Evolutionary conservation across 2,329 filamentous ascomycete species (phyloP).

Genomic region (Colletotrichum cereale): DNA sequence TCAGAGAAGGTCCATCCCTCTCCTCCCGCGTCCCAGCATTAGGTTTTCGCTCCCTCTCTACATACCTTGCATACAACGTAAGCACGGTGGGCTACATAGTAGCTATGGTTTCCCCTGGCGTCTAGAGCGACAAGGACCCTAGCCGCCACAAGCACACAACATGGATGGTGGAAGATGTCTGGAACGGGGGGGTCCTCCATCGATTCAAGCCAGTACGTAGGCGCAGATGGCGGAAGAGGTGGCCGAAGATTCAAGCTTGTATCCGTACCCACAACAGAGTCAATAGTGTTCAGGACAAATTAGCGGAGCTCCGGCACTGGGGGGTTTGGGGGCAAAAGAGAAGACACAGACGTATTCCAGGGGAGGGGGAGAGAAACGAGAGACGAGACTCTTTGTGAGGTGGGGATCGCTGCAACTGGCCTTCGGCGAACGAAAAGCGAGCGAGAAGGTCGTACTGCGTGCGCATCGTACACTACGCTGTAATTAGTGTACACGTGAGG

Average conservation of each 20-base stretch:
- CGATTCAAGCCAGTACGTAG: slow-evolving; percentile 20
- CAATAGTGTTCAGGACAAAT: slow-evolving; percentile 20
- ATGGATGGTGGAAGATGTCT: slow-evolving; percentile 27
- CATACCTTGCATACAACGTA: neutral
- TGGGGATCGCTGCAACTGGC: slow-evolving; percentile 22
- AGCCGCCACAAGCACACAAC: slow-evolving; percentile 14
- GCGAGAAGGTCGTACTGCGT: neutral
- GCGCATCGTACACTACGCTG: neutral
- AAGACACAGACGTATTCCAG: slow-evolving; percentile 3
- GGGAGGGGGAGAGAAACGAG: slow-evolving; percentile 5
- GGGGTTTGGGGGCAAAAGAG: neutral
- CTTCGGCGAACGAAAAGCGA: slow-evolving; percentile 25
- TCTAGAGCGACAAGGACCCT: slow-evolving; percentile 29
- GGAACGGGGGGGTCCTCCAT: slow-evolving; percentile 25
- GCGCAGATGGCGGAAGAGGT: slow-evolving; percentile 6
- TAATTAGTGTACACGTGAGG: neutral
- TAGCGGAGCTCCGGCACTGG: slow-evolving; percentile 16
- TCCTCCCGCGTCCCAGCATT: neutral
- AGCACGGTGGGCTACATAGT: too few relatives aligned
- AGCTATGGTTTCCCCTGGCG: slow-evolving; percentile 17
- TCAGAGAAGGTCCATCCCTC: slow-evolving; percentile 27
- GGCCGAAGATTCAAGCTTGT: slow-evolving; percentile 16
- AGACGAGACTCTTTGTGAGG: slow-evolving; percentile 18
- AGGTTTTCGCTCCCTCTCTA: slow-evolving; percentile 6
- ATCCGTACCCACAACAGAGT: neutral